A percentile compares a stretch with the other conserved stretches of the same genome.
phyloP scores from a whole-genome alignment of 371 early-diverging fungal species.

The Mortierella polycephala region DNA sequence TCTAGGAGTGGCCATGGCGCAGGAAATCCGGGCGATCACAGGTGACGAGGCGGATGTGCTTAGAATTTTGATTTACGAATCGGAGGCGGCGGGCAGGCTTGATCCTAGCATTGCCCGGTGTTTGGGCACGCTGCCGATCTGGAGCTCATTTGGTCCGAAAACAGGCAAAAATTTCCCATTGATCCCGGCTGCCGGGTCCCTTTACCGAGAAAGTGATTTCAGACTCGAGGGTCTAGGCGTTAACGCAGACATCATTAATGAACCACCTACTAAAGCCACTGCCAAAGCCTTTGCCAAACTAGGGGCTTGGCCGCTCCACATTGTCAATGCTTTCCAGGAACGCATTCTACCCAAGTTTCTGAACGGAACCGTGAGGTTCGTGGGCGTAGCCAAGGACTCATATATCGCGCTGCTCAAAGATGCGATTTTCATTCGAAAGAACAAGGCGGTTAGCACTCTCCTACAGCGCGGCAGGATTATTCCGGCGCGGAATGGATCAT shows the following conservation, averaged over 20 bases:
- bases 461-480: neutral
- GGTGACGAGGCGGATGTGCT: conserved; percentile 1
- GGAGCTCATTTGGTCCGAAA: neutral
- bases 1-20: neutral
- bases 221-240: neutral
- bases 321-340: neutral
- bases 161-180: neutral
- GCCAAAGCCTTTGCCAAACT: neutral
- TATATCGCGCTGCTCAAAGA: conserved; percentile 5
- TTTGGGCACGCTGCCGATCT: conserved; percentile 19
- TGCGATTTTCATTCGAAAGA: neutral
- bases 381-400: neutral
- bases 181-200: conserved; percentile 16
- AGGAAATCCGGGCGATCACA: neutral
- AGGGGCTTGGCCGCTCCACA: conserved; percentile 5
- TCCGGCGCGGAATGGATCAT: conserved; percentile 6
- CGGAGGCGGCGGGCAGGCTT: neutral
- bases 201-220: conserved; percentile 2
- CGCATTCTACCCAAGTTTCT: conserved; percentile 13
- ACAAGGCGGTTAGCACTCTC: neutral
- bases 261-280: neutral
- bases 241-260: neutral
- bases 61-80: neutral
- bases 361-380: neutral
- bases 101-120: neutral